These are phyloP conservation scores for Apiospora malaysiana DNA, from an alignment of 2,329 filamentous ascomycete genomes.

Conservation along the genomic window DNA sequence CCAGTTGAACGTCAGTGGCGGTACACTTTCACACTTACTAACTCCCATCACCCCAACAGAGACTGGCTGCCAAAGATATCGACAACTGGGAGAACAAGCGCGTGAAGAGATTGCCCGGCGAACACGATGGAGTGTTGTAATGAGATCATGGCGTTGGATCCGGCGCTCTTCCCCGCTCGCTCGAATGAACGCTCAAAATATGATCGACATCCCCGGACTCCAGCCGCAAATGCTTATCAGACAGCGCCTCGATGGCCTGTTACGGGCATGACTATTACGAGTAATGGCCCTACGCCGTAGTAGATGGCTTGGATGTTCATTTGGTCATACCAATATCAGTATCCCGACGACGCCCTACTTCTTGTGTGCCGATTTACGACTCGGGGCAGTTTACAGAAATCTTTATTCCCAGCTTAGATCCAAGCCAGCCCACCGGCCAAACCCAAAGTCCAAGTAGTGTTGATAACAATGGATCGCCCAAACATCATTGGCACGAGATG, in stretches of 20 bases:
- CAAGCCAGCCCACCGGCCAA: neutral
- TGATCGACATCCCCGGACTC: neutral
- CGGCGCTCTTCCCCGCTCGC: slow-evolving; percentile 1
- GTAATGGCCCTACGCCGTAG: neutral
- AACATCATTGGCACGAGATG: neutral
- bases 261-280: neutral
- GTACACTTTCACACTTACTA: slow-evolving; percentile 20
- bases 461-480: neutral
- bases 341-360: neutral
- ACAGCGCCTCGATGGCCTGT: neutral
- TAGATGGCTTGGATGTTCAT: neutral
- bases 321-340: neutral
- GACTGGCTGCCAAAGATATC: slow-evolving; percentile 84
- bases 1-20: slow-evolving; percentile 27
- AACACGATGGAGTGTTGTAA: slow-evolving; percentile 82
- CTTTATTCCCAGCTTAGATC: neutral
- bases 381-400: neutral
- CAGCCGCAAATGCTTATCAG: neutral
- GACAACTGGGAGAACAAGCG: slow-evolving; percentile 98
- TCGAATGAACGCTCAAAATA: slow-evolving; percentile 13
- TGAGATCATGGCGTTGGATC: neutral
- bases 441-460: slow-evolving; percentile 9
- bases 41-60: slow-evolving; percentile 52
- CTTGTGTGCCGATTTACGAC: neutral
- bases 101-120: slow-evolving; percentile 86